Base-by-base conservation (phyloP, 1,284 basidiomycete genomes). In the Apiotrichum porosum region DNA sequence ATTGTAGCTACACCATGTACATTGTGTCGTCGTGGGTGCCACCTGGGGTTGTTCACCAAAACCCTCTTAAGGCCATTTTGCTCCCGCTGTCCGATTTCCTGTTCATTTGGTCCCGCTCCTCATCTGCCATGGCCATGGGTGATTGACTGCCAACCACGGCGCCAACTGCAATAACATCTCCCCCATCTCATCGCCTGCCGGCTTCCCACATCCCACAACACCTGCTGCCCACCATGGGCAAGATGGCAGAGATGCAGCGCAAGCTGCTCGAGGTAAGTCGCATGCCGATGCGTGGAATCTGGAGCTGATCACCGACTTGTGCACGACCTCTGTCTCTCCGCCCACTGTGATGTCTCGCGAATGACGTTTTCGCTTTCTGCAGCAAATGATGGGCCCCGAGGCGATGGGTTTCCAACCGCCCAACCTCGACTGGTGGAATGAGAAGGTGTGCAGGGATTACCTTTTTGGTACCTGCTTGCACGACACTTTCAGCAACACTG, bases 301-400 rank as follows among this genome's bases (percentile, higher is more conserved):
- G 9, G 30, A 10, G 31, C 34, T 43, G 21, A 44, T 37, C 14
- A 4, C 15, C 23, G 13, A 5, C n/a, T n/a, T 19, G 13, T 14
- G 13, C 12, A 2, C 15, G 5, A 18, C 38, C 26, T 28, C 26
- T 12, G 19, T 26, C 28, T 28, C 24, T 36, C 19, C 33, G 12
- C 14, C 12, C 22, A 17, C 22, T n/a, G 24, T 33, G 12, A 13
- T 15, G 9, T 17, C 15, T 34, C 32, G 3, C 19, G 21, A 14
- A 26, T 23, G 24, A 22, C 41, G 15, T 31, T 19, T 15, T 37
- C 36, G 24, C 12, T 14, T 1, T 44, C 13, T 35, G 37, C 65
- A 93, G 88, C 91, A 93, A 92, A 93, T 95, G 90, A 94, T 95
- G 91, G 91, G 91, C n/a, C 88, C 90, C 36, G 93, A 97, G 75